A percentile compares a stretch with the other conserved stretches of the same genome.
Evolutionary conservation across 331 rosid genomes (phyloP).

Genomic region (Spiraea crenata): DNA sequence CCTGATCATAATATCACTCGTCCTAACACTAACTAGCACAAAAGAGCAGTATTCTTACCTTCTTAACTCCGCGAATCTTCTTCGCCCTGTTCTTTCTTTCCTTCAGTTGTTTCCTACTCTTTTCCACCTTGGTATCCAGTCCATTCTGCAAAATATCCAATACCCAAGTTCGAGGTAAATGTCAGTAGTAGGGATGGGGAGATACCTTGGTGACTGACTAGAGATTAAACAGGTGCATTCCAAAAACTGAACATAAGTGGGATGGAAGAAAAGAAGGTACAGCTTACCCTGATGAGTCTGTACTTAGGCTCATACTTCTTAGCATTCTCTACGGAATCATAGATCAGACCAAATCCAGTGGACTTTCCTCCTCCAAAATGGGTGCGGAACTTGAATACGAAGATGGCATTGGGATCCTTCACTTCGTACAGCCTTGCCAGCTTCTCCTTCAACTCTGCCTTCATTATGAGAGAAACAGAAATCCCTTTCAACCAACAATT

Average conservation of each 20-base stretch:
- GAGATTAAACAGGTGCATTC: neutral
- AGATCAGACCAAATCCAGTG: constrained; percentile 46
- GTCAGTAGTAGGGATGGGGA: neutral
- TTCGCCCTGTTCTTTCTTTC: constrained; percentile 88
- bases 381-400: constrained; percentile 57
- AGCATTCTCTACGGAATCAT: constrained; percentile 46
- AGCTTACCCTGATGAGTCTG: constrained; percentile 53
- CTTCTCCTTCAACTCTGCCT: constrained; percentile 49
- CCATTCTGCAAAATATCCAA: constrained; percentile 57
- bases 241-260: neutral
- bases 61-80: constrained; percentile 94
- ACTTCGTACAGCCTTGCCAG: constrained; percentile 44
- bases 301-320: constrained; percentile 54
- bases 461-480: constrained; percentile 9
- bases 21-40: neutral
- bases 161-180: neutral
- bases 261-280: neutral
- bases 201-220: neutral
- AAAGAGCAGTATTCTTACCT: constrained; percentile 40
- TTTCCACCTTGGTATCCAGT: constrained; percentile 77
- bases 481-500: neutral
- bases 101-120: constrained; percentile 87
- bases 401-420: constrained; percentile 45
- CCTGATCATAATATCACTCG: neutral
- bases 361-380: constrained; percentile 58